Evolutionary conservation across 257 asterid genomes (phyloP), one percentile per base, ranked within the genome.

Genomic region (Nicotiana undulata): DNA sequence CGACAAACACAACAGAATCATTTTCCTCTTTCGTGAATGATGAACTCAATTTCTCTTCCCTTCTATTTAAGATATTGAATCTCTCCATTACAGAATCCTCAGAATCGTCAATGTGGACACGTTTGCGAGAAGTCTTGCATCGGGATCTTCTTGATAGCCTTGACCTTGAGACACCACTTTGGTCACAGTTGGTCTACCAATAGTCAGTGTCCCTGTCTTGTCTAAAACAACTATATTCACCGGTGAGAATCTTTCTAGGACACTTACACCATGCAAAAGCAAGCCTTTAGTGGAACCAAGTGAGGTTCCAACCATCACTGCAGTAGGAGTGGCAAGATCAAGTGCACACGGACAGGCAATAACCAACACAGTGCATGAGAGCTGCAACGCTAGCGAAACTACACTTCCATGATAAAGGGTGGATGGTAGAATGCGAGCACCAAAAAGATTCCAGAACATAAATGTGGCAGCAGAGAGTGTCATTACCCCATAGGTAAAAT

Each of bases 271-370:
- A 75, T 98, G 99, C 89, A 96, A 89, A 86, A 96, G 97, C 86
- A 96, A 88, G 79, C 98, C 99, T 86, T 88, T 89, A 82, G 90
- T 96, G 81, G 99, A 98, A 83, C 99, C 99, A 83, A 96, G 98
- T 80, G 99, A 96, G 84, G 99, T 96, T 86, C 99, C 99, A 75
- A 96, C 98, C 98, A 96, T 91, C 81, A 96, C 98, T 64, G 99
- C 99, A 63, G 99, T 96, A 74, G 99, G 99, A 75, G 99, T 96
- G 79, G 99, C 99, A 82, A 96, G 85, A 85, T 98, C 99, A 84
- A 96, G 98, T 75, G 99, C 99, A 90, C 99, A 96, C 59, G 99
- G 99, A 88, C 99, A 96, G 82, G 99, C 99, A 58, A 96, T 91
- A 85, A 96, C 99, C 99, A 96, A 90, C 75, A 96, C 99, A 75